Percentiles rank a stretch among this genome's conserved stretches.
These are phyloP conservation scores for Naganishia sp. DNA, from an alignment of 1,284 basidiomycete species.

Conservation along the genomic window DNA sequence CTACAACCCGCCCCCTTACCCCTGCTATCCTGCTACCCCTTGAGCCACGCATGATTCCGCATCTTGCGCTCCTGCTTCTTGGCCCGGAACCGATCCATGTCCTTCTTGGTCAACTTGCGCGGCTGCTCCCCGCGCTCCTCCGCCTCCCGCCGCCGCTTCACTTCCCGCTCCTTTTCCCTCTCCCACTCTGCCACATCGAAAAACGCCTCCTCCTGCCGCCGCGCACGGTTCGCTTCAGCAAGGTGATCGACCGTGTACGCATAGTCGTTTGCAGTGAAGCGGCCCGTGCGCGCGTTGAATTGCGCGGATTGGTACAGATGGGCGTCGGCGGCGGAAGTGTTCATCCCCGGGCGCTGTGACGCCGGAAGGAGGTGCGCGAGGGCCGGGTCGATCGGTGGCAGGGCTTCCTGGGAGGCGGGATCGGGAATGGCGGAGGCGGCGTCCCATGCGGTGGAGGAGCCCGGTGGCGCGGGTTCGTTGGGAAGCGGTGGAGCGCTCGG, in stretches of 20 bases:
- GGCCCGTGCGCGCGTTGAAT: constrained; percentile 82
- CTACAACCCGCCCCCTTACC: background rate
- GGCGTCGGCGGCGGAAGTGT: constrained; percentile 51
- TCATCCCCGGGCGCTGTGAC: constrained; percentile 38
- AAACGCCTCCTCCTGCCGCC: constrained; percentile 83
- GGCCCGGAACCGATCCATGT: constrained; percentile 82
- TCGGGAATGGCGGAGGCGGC: constrained; percentile 7
- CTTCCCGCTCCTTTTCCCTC: constrained; percentile 64
- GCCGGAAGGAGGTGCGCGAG: constrained; percentile 80
- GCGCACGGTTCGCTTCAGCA: constrained; percentile 77
- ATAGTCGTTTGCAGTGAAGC: constrained; percentile 62
- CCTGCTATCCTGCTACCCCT: constrained; percentile 59
- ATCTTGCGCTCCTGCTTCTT: constrained; percentile 80
- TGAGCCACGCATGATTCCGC: constrained; percentile 83
- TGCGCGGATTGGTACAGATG: constrained; percentile 60
- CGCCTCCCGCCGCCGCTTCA: constrained; percentile 61
- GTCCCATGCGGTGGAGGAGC: constrained; percentile 62
- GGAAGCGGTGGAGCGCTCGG: constrained; percentile 42
- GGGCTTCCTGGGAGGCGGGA: constrained; percentile 22
- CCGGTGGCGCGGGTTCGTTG: constrained; percentile 51
- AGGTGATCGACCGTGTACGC: constrained; percentile 67
- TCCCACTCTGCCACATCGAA: constrained; percentile 85
- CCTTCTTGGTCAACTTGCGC: constrained; percentile 75
- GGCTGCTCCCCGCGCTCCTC: constrained; percentile 62
- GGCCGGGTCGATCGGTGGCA: constrained; percentile 74